Base-by-base conservation (phyloP, 2,329 filamentous ascomycete species). In the Macroventuria anomochaeta region DNA sequence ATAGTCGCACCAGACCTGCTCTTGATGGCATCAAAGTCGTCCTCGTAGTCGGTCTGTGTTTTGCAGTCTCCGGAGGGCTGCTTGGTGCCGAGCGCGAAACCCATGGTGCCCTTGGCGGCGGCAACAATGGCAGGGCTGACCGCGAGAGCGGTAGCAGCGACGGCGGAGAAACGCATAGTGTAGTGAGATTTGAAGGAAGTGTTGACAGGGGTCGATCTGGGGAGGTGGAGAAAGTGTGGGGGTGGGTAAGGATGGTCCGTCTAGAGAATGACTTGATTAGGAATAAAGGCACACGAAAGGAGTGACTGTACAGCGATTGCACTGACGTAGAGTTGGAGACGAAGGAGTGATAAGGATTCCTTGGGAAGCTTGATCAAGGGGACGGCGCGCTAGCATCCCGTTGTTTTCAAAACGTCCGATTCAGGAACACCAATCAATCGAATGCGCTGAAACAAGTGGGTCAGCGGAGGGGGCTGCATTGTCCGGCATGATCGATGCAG, bases 81-180 rank as follows among this genome's bases (percentile, higher is more conserved):
- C 71, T 88, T 86, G 64, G 85, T 83, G 55, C 88, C 88, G 11
- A 90, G 78, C 12, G 87, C 81, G 67, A 88, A 88, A 44, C 88
- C 88, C 55, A 89, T 76, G 25, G 73, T 80, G 43, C 86, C 86
- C 55, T 67, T 69, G 29, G 75, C 75, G 31, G 81, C 81, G 26
- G 79, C 76, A 34, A 82, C 80, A 34, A 81, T 70, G 39, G 79
- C 74, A 20, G 82, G 80, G 39, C 79, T 74, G 42, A 64, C 63
- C 26, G 68, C 68, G 25, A 77, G 60, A 18, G 51, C 51, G 42
- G 70, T 68, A 39, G 68, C 58, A 46, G 67, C 62, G 48, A 74
- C 50, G 34, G 64, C 55, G 5, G 70, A 71, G 64, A 75, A 67
- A 65, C 68, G 71, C 73, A 76, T 76, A 29, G 32, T 58, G 51